Conservation (phyloP, 208 protist genomes). For the Phytomonas sp. region DNA sequence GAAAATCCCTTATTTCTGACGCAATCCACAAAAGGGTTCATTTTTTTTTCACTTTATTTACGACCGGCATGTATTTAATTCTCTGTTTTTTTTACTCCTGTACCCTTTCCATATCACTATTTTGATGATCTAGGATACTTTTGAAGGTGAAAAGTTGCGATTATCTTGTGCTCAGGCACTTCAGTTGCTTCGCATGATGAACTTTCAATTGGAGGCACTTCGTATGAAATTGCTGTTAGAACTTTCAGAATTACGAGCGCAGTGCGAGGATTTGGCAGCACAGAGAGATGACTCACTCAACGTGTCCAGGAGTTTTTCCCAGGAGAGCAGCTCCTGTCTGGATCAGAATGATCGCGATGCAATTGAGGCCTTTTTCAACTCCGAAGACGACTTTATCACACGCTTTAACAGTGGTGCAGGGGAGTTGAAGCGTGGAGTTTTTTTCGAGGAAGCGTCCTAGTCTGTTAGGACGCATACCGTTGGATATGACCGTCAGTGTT, state of each 20-base stretch:
- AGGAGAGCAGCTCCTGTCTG: slow-evolving; percentile 13
- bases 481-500: background rate
- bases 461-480: background rate
- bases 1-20: background rate
- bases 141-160: background rate
- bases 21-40: background rate
- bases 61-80: background rate
- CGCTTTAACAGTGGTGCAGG: slow-evolving; percentile 72
- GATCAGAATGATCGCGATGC: slow-evolving; percentile 74
- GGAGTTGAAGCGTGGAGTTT: slow-evolving; percentile 24
- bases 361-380: slow-evolving; percentile 83
- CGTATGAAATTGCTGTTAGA: slow-evolving; percentile 25
- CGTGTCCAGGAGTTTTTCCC: background rate
- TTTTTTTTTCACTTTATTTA: background rate
- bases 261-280: slow-evolving; percentile 17
- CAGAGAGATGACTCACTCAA: background rate
- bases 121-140: background rate
- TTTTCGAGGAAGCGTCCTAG: slow-evolving; percentile 18
- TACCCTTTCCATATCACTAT: background rate
- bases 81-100: background rate
- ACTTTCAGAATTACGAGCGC: slow-evolving; percentile 31
- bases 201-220: slow-evolving; percentile 18
- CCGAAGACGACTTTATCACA: slow-evolving; percentile 65
- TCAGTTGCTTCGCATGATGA: background rate
- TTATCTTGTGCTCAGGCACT: background rate